Evolutionary conservation across 2,329 filamentous ascomycete genomes (phyloP).

Genomic region (Parasarocladium wereldwijsianum): DNA sequence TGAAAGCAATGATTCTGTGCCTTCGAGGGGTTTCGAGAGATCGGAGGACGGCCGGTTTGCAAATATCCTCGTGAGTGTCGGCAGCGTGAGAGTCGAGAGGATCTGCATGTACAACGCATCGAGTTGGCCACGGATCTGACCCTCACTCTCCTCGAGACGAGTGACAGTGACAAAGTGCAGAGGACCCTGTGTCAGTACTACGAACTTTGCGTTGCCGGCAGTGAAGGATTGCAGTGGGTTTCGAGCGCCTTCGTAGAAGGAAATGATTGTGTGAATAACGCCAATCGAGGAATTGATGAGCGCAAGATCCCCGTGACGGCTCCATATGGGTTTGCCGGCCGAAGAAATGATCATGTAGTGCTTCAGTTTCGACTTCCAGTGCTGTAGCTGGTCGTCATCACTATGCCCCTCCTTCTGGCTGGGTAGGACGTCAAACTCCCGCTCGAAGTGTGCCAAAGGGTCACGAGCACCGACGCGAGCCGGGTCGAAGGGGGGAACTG

Average conservation of each 20-base stretch:
- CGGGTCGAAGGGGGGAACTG: slow-evolving; percentile 45
- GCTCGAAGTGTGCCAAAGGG: slow-evolving; percentile 50
- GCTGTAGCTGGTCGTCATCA: slow-evolving; percentile 46
- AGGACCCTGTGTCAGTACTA: slow-evolving; percentile 70
- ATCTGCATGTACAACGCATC: slow-evolving; percentile 98
- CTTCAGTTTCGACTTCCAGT: slow-evolving; percentile 88
- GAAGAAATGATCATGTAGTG: slow-evolving; percentile 95
- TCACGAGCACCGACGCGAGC: slow-evolving; percentile 28
- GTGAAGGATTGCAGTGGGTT: slow-evolving; percentile 73
- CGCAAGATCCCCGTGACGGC: slow-evolving; percentile 78
- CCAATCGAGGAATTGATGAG: slow-evolving; percentile 90
- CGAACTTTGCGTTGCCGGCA: slow-evolving; percentile 74
- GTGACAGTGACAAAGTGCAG: slow-evolving; percentile 91
- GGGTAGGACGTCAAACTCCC: slow-evolving; percentile 66
- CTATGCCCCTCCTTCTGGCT: slow-evolving; percentile 28
- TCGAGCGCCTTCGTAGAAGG: slow-evolving; percentile 74
- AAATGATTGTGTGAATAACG: slow-evolving; percentile 93
- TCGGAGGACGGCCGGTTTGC: slow-evolving; percentile 86
- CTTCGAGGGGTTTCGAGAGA: slow-evolving; percentile 74
- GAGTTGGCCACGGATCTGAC: slow-evolving; percentile 73
- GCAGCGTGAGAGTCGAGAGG: slow-evolving; percentile 82
- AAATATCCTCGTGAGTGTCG: slow-evolving; percentile 75
- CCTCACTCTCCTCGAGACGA: slow-evolving; percentile 79
- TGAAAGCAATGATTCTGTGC: slow-evolving; percentile 80
- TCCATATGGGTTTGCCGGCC: slow-evolving; percentile 95